Evolutionary conservation across 1,139 yeast genomes (phyloP).

Genomic region (Candida pseudoviswanathii): DNA sequence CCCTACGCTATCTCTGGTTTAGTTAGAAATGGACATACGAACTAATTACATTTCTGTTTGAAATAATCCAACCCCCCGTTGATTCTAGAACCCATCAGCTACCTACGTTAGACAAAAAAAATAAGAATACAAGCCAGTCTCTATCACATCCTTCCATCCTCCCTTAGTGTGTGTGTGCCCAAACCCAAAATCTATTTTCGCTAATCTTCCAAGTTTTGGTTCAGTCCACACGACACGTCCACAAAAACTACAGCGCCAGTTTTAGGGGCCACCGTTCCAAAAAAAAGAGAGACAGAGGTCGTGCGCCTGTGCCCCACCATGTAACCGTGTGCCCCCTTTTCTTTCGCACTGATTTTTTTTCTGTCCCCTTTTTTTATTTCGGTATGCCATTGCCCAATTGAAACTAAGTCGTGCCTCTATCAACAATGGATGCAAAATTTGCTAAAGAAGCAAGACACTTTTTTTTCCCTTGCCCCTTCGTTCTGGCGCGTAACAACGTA

Average conservation of each 20-base stretch:
- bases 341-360: neutral
- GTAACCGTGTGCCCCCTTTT: neutral
- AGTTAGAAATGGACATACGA: too few relatives aligned
- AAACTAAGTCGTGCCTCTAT: neutral
- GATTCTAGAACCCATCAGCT: too few relatives aligned
- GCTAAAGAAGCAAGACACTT: neutral
- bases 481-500: neutral
- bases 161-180: neutral
- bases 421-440: slow-evolving; percentile 2
- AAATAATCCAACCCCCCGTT: too few relatives aligned
- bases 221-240: neutral
- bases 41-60: too few relatives aligned
- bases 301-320: too few relatives aligned
- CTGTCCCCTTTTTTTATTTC: neutral
- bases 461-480: neutral
- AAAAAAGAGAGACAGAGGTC: neutral
- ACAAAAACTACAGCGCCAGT: neutral
- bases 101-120: too few relatives aligned
- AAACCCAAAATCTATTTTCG: neutral
- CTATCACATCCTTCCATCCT: neutral
- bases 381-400: neutral
- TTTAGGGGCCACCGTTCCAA: neutral
- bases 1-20: too few relatives aligned
- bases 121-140: neutral
- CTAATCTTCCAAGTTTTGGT: neutral